phyloP scores from a whole-genome alignment of 2,329 filamentous ascomycete species.

The Colletotrichum cordylinicola region DNA sequence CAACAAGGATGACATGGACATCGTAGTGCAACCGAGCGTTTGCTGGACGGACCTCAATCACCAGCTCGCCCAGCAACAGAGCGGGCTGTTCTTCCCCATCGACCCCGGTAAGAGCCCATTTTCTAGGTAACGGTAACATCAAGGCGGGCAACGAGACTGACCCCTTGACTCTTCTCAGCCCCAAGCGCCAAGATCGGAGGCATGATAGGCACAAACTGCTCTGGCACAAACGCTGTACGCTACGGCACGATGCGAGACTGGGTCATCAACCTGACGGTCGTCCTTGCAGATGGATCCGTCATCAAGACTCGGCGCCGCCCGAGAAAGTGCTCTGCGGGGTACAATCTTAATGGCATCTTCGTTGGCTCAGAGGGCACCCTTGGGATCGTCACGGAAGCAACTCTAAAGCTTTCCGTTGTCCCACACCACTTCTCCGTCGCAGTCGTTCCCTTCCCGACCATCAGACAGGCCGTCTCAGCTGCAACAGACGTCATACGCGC shows the following conservation, averaged over 20 bases:
- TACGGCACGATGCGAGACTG: conserved; percentile 80
- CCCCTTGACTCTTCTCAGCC: neutral
- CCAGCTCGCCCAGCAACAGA: conserved; percentile 55
- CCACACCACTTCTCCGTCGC: conserved; percentile 70
- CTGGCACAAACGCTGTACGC: conserved; percentile 61
- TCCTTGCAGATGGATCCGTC: conserved; percentile 68
- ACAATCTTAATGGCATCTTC: conserved; percentile 72
- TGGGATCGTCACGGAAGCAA: conserved; percentile 73
- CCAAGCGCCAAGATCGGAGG: conserved; percentile 46
- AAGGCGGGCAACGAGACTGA: neutral
- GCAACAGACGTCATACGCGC: conserved; percentile 68
- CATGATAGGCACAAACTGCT: conserved; percentile 72
- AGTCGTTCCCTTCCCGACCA: conserved; percentile 62
- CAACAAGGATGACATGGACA: conserved; percentile 71
- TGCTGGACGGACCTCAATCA: conserved; percentile 72
- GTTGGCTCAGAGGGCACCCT: conserved; percentile 74
- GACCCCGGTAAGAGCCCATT: conserved; percentile 68
- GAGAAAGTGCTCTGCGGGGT: conserved; percentile 72
- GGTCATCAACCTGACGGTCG: conserved; percentile 73
- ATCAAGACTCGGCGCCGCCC: conserved; percentile 74
- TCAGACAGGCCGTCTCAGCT: conserved; percentile 67
- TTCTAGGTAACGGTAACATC: neutral
- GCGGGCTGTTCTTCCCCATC: conserved; percentile 70
- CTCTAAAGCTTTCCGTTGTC: conserved; percentile 70
- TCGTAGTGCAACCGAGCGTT: conserved; percentile 72